Conservation (phyloP, 768 basidiomycete genomes). For the Suillus hirtellus region DNA sequence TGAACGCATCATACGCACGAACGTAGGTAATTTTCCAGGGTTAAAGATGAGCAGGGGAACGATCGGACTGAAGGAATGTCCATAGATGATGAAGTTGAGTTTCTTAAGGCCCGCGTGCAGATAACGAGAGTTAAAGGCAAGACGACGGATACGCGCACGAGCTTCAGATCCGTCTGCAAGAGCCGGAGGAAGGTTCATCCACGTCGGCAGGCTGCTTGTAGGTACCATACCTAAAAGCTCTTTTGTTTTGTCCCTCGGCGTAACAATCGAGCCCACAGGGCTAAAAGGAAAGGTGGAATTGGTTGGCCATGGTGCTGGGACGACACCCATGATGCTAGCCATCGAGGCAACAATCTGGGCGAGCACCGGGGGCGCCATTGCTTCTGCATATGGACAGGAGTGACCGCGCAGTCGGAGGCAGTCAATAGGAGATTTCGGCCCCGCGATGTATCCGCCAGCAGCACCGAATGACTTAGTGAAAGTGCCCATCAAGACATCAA, state of each 20-base stretch:
- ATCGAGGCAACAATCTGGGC: constrained; percentile 90
- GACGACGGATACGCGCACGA: constrained; percentile 71
- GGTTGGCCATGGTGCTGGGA: constrained; percentile 36
- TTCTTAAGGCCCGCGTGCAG: constrained; percentile 82
- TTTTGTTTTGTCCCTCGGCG: constrained; percentile 39
- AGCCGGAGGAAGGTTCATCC: constrained; percentile 72
- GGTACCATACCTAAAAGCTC: constrained; percentile 70
- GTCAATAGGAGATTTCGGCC: constrained; percentile 77
- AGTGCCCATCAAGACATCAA: constrained; percentile 98
- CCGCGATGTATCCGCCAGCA: constrained; percentile 93
- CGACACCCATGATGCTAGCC: constrained; percentile 94
- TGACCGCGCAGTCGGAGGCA: constrained; percentile 80
- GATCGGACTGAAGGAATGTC: constrained; percentile 87
- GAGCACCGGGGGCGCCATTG: constrained; percentile 87
- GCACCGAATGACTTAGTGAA: constrained; percentile 96
- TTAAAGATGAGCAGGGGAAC: constrained; percentile 91
- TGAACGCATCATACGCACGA: constrained; percentile 83
- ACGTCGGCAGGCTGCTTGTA: constrained; percentile 62
- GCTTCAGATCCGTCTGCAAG: constrained; percentile 88
- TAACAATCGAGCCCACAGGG: constrained; percentile 31
- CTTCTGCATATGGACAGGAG: constrained; percentile 83
- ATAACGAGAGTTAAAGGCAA: constrained; percentile 96
- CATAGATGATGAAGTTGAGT: constrained; percentile 96
- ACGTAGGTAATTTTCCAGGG: constrained; percentile 90
- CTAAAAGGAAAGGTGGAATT: constrained; percentile 30